Evolutionary conservation across 2,329 filamentous ascomycete species (phyloP).

Genomic region (Aspergillus pseudoviridinutans): DNA sequence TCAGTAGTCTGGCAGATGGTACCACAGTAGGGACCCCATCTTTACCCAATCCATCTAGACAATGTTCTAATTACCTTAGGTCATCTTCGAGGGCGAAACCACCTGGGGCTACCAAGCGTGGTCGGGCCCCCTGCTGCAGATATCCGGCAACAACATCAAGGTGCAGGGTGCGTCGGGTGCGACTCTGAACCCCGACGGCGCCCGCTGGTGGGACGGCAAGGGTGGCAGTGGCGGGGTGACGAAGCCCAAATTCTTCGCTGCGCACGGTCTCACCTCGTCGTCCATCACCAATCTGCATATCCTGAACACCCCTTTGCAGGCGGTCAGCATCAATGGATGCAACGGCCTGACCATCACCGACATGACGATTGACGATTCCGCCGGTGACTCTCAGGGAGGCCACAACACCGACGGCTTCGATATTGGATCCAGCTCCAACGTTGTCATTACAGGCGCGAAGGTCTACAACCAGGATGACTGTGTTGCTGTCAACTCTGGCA

Average conservation of each 20-base stretch:
- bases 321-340: conserved; percentile 34
- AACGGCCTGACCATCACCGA: conserved; percentile 50
- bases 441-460: conserved; percentile 51
- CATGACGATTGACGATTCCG: conserved; percentile 57
- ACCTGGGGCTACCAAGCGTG: conserved; percentile 65
- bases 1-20: conserved; percentile 29
- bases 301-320: conserved; percentile 34
- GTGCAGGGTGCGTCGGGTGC: conserved; percentile 45
- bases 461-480: conserved; percentile 62
- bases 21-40: conserved; percentile 22
- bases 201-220: conserved; percentile 59
- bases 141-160: conserved; percentile 55
- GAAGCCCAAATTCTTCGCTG: conserved; percentile 63
- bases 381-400: conserved; percentile 42
- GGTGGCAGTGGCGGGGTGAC: conserved; percentile 58
- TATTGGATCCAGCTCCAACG: conserved; percentile 47
- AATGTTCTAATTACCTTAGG: conserved; percentile 21
- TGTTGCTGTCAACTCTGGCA: conserved; percentile 54
- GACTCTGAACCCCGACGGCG: conserved; percentile 54
- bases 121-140: conserved; percentile 59
- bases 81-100: conserved; percentile 64
- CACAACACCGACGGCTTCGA: conserved; percentile 61
- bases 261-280: conserved; percentile 29
- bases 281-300: conserved; percentile 29
- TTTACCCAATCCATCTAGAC: too few relatives aligned